phyloP scores from a whole-genome alignment of 1,284 basidiomycete species.

The Neolentinus lepideus region DNA sequence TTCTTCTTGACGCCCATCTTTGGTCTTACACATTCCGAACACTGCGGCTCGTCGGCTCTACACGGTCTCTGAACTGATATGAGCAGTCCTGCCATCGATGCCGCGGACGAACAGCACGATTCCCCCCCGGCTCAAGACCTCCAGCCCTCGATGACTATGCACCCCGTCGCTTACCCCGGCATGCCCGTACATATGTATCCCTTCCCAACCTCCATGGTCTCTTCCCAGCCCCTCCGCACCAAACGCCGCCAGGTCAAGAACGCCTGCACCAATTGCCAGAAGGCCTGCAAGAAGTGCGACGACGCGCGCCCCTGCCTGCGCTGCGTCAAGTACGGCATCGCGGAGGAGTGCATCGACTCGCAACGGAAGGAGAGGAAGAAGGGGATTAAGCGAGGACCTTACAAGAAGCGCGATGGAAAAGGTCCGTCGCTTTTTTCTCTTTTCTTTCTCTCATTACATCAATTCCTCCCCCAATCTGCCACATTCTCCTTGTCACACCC shows the following conservation, averaged over 20 bases:
- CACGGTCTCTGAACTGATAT: neutral
- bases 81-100: slow-evolving; percentile 17
- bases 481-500: too few species aligned
- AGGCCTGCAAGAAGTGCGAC: slow-evolving; percentile 89
- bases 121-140: slow-evolving; percentile 28
- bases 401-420: slow-evolving; percentile 89
- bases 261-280: slow-evolving; percentile 84
- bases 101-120: slow-evolving; percentile 28
- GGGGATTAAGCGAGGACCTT: slow-evolving; percentile 82
- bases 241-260: slow-evolving; percentile 89
- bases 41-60: neutral
- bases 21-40: too few species aligned
- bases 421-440: slow-evolving; percentile 34
- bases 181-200: slow-evolving; percentile 65
- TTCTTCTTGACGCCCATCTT: neutral
- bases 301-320: slow-evolving; percentile 81
- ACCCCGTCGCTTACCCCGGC: slow-evolving; percentile 42
- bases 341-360: slow-evolving; percentile 75
- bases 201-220: slow-evolving; percentile 42
- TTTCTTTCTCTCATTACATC: neutral
- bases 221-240: slow-evolving; percentile 42
- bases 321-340: slow-evolving; percentile 79
- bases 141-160: slow-evolving; percentile 43
- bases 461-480: too few species aligned
- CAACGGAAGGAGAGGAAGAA: slow-evolving; percentile 81